These are phyloP conservation scores for Phaeomoniella chlamydospora DNA, from an alignment of 2,329 filamentous ascomycete genomes.

Conservation along the genomic window DNA sequence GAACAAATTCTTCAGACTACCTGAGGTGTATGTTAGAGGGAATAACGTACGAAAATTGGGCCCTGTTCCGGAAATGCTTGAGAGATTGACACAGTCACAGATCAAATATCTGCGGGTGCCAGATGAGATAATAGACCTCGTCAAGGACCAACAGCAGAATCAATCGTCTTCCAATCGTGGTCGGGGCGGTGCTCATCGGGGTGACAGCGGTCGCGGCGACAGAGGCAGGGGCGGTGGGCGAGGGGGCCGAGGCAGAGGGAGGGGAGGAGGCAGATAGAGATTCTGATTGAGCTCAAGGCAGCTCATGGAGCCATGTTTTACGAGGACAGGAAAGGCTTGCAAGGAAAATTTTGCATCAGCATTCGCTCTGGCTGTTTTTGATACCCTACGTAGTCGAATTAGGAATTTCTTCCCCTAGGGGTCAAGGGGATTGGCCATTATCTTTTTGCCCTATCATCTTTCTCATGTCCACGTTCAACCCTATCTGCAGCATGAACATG, in stretches of 20 bases:
- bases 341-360: no score
- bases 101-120: conserved; percentile 97
- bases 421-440: no score
- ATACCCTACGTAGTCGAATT: no score
- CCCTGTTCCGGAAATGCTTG: conserved; percentile 1
- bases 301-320: conserved; percentile 25
- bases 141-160: conserved; percentile 79
- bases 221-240: conserved; percentile 25
- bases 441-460: no score
- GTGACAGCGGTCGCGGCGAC: conserved; percentile 22
- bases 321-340: no score
- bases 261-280: conserved; percentile 18
- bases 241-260: conserved; percentile 27
- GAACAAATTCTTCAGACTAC: conserved; percentile 81
- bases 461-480: no score
- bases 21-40: conserved; percentile 90
- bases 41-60: conserved; percentile 62
- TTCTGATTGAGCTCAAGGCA: not conserved
- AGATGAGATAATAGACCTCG: conserved; percentile 89
- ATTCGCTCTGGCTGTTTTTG: no score
- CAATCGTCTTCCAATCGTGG: conserved; percentile 35
- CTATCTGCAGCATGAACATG: no score
- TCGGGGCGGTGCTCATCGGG: conserved; percentile 20
- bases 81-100: conserved; percentile 29
- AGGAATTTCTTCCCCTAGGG: no score